These are phyloP conservation scores for Cercospora brassicicola DNA, from an alignment of 2,329 filamentous ascomycete species.

Conservation along the genomic window DNA sequence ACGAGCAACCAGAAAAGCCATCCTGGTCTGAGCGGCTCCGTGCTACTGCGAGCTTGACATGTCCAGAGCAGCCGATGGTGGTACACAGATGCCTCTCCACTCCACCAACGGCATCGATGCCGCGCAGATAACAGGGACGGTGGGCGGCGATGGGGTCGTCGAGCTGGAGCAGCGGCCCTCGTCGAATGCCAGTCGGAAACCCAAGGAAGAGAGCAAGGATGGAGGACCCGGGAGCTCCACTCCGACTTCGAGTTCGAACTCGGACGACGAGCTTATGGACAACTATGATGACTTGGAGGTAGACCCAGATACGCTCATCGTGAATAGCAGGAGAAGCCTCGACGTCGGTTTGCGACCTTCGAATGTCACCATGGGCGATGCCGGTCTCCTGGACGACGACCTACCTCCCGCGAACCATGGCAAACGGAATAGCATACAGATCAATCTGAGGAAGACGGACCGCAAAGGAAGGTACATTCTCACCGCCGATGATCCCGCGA, in stretches of 20 bases:
- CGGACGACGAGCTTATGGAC: slow-evolving; percentile 43
- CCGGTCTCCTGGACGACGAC: neutral
- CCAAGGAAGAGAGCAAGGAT: slow-evolving; percentile 6
- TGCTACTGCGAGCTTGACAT: neutral
- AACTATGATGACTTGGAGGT: slow-evolving; percentile 44
- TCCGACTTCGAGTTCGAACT: slow-evolving; percentile 10
- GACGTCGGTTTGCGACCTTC: slow-evolving; percentile 27
- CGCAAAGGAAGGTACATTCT: slow-evolving; percentile 51
- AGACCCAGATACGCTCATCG: slow-evolving; percentile 41
- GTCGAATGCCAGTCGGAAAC: neutral
- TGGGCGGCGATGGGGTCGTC: slow-evolving; percentile 25
- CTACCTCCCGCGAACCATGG: neutral
- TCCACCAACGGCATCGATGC: slow-evolving; percentile 27
- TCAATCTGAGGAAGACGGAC: slow-evolving; percentile 50
- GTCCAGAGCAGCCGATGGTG: neutral
- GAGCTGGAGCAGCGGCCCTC: slow-evolving; percentile 18
- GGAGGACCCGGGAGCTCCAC: neutral
- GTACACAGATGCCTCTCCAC: neutral
- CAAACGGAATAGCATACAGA: slow-evolving; percentile 47
- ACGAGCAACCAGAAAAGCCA: neutral
- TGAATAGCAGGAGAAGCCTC: slow-evolving; percentile 38
- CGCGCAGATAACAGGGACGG: slow-evolving; percentile 25
- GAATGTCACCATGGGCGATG: slow-evolving; percentile 9
- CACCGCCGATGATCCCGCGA: slow-evolving; percentile 52
- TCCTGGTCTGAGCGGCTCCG: neutral